These are phyloP conservation scores for Mycena galopus DNA, from an alignment of 768 basidiomycete species.

Conservation along the genomic window DNA sequence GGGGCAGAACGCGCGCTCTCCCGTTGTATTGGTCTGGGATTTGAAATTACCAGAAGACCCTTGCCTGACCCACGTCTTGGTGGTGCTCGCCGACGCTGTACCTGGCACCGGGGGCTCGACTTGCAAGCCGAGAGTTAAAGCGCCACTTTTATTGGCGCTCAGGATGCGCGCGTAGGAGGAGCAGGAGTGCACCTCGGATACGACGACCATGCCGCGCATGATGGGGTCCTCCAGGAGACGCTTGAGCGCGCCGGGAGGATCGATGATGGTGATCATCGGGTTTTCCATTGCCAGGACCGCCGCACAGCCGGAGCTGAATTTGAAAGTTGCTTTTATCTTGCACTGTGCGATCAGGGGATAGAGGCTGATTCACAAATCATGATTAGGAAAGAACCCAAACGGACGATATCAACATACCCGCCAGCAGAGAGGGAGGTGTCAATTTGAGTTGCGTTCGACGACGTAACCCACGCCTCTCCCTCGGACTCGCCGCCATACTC, in stretches of 20 bases:
- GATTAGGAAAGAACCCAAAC: neutral
- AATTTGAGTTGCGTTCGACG: conserved; percentile 41
- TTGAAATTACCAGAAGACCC: conserved; percentile 44
- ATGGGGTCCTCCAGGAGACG: neutral
- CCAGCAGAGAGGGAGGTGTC: conserved; percentile 21
- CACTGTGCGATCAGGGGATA: conserved; percentile 40
- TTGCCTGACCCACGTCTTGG: conserved; percentile 43
- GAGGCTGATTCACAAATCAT: neutral
- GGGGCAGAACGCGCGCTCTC: conserved; percentile 42
- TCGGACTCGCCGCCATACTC: conserved; percentile 35
- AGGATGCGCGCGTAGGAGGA: neutral
- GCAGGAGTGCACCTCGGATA: conserved; percentile 12
- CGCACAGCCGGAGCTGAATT: conserved; percentile 43
- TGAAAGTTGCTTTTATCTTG: conserved; percentile 44
- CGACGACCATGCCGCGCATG: neutral
- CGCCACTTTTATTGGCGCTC: too few species aligned
- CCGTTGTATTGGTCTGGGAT: conserved; percentile 37
- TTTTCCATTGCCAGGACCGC: conserved; percentile 42
- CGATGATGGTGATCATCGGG: neutral
- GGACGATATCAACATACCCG: neutral
- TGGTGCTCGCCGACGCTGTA: conserved; percentile 34
- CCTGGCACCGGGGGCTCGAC: too few species aligned
- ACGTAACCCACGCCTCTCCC: conserved; percentile 46
- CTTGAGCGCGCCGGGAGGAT: conserved; percentile 3
- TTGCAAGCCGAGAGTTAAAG: too few species aligned